phyloP scores from a whole-genome alignment of 2,329 filamentous ascomycete genomes.

The Talaromyces verruculosus region DNA sequence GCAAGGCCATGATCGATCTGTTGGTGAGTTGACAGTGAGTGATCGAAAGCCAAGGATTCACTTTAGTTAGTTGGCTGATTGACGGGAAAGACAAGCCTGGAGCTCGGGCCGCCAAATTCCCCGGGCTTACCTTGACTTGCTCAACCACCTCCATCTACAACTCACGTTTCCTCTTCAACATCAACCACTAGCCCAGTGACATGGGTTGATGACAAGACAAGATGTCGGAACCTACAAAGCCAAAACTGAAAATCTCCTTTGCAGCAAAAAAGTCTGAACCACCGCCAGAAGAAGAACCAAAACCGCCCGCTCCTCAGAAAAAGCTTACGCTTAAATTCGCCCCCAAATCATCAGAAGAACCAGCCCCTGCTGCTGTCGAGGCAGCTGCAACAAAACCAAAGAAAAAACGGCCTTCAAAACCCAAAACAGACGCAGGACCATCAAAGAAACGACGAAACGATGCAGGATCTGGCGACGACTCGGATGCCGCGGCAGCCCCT shows the following conservation, averaged over 20 bases:
- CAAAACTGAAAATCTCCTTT: constrained; percentile 44
- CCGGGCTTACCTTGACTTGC: neutral
- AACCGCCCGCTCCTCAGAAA: constrained; percentile 31
- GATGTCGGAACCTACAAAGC: constrained; percentile 41
- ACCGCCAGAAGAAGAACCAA: constrained; percentile 25
- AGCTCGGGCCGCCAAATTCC: constrained; percentile 21
- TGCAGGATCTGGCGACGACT: constrained; percentile 29
- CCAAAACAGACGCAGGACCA: constrained; percentile 14
- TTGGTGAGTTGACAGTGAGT: neutral
- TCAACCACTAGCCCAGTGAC: neutral
- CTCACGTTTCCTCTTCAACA: constrained; percentile 2
- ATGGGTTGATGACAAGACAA: constrained; percentile 26
- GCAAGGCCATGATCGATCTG: constrained; percentile 16
- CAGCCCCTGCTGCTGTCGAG: constrained; percentile 22
- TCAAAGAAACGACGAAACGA: constrained; percentile 43
- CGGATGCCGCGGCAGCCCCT: constrained; percentile 22
- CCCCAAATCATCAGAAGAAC: constrained; percentile 33
- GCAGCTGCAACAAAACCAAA: constrained; percentile 29
- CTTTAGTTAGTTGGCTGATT: neutral
- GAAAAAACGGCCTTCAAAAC: constrained; percentile 34
- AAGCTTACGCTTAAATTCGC: constrained; percentile 46
- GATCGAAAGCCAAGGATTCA: neutral
- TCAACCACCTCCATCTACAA: neutral
- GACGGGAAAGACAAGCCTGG: neutral
- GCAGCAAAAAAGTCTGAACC: constrained; percentile 35